phyloP scores from a whole-genome alignment of 257 asterid species.

The Asclepias syriaca region DNA sequence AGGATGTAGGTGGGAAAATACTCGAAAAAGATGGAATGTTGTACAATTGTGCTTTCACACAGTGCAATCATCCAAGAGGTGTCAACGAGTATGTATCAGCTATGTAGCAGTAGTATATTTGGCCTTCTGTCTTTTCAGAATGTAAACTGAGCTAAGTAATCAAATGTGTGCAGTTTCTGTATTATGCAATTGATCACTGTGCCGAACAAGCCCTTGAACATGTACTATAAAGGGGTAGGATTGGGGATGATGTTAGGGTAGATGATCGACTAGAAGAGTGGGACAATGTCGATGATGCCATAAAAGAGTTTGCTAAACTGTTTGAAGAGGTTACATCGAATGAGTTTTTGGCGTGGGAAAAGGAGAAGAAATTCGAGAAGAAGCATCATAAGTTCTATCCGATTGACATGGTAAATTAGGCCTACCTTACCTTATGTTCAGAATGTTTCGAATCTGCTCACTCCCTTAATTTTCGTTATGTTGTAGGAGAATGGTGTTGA shows the following conservation, averaged over 20 bases:
- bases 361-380: constrained; percentile 59
- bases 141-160: background rate
- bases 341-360: constrained; percentile 73
- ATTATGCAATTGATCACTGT: constrained; percentile 55
- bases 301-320: constrained; percentile 46
- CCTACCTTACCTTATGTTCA: background rate
- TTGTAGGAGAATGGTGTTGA: constrained; percentile 81
- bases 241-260: constrained; percentile 39
- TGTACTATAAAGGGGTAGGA: constrained; percentile 66
- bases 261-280: constrained; percentile 59
- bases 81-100: constrained; percentile 49
- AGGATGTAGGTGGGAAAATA: constrained; percentile 59
- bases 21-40: constrained; percentile 64
- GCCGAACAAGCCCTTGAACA: constrained; percentile 48
- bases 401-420: constrained; percentile 47
- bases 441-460: background rate
- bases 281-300: constrained; percentile 40
- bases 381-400: constrained; percentile 47
- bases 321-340: constrained; percentile 62
- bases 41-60: constrained; percentile 67
- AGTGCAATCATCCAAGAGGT: constrained; percentile 38
- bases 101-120: background rate
- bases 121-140: background rate
- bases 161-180: constrained; percentile 37
- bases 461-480: background rate